phyloP scores from a whole-genome alignment of 306 rosid genomes.

The Psophocarpus tetragonolobus region DNA sequence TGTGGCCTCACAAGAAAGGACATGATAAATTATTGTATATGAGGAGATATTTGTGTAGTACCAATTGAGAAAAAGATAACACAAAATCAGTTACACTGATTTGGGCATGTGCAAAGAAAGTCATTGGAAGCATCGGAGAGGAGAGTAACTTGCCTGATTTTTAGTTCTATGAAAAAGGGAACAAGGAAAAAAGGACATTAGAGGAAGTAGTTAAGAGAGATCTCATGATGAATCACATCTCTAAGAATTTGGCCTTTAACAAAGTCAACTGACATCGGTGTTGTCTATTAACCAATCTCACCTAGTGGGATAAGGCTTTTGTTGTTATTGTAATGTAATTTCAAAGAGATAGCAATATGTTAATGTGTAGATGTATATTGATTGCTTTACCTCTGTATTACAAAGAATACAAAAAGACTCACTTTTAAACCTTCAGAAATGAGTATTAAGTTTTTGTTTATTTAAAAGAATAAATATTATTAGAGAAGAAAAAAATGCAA shows the following conservation, averaged over 20 bases:
- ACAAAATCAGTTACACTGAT: neutral
- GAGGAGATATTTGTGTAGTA: neutral
- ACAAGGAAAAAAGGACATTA: neutral
- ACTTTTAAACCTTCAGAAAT: neutral
- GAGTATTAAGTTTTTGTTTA: neutral
- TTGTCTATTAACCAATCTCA: neutral
- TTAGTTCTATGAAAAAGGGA: neutral
- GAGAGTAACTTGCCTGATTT: neutral
- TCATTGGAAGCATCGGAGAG: neutral
- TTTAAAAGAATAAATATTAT: neutral
- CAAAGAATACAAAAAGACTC: neutral
- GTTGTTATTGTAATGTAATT: neutral
- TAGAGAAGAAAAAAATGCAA: neutral
- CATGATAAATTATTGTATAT: neutral
- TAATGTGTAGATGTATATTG: constrained; percentile 1
- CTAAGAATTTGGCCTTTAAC: neutral
- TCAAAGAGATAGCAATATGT: neutral
- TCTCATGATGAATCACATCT: neutral
- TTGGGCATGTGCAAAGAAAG: neutral
- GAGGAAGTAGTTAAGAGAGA: neutral
- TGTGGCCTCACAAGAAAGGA: neutral
- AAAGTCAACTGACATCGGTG: neutral
- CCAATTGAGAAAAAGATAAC: neutral
- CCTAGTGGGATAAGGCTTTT: neutral
- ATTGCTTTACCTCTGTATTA: neutral